phyloP scores from a whole-genome alignment of 257 asterid species.

The Scutellaria minor region DNA sequence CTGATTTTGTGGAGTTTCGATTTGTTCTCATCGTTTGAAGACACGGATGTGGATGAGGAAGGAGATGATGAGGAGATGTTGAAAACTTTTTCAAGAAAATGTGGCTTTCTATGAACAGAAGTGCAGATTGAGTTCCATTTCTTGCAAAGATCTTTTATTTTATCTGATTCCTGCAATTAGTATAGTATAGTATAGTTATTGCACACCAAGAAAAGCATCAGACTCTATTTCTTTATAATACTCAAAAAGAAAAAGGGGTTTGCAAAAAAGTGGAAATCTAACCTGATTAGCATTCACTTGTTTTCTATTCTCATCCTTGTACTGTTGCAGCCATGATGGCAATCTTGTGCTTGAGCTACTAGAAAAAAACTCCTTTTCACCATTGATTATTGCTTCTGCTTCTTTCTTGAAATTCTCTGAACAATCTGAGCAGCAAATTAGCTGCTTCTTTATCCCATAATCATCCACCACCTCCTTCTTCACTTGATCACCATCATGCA shows the following conservation, averaged over 20 bases:
- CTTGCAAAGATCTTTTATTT: constrained; percentile 64
- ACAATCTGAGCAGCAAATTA: constrained; percentile 79
- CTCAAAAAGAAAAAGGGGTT: not conserved
- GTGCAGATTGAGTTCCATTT: constrained; percentile 95
- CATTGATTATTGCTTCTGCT: constrained; percentile 49
- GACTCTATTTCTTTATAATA: not conserved
- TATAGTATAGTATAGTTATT: not conserved
- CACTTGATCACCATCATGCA: constrained; percentile 41
- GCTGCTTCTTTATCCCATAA: constrained; percentile 66
- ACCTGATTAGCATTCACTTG: constrained; percentile 47
- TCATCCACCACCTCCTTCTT: constrained; percentile 57
- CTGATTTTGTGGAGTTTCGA: constrained; percentile 43
- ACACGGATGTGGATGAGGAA: constrained; percentile 71
- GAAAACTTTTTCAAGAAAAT: constrained; percentile 64
- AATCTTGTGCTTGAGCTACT: constrained; percentile 54
- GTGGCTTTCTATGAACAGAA: constrained; percentile 68
- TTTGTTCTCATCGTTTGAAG: constrained; percentile 57
- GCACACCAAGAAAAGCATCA: constrained; percentile 21
- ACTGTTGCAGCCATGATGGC: constrained; percentile 90
- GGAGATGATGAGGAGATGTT: constrained; percentile 60
- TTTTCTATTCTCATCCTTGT: constrained; percentile 59
- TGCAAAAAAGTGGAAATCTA: not conserved
- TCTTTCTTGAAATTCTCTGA: constrained; percentile 66
- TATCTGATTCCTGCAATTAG: constrained; percentile 57
- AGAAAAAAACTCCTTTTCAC: constrained; percentile 37